Evolutionary conservation across 352 stramenopile species (phyloP).

Genomic region (Plasmopara viticola): DNA sequence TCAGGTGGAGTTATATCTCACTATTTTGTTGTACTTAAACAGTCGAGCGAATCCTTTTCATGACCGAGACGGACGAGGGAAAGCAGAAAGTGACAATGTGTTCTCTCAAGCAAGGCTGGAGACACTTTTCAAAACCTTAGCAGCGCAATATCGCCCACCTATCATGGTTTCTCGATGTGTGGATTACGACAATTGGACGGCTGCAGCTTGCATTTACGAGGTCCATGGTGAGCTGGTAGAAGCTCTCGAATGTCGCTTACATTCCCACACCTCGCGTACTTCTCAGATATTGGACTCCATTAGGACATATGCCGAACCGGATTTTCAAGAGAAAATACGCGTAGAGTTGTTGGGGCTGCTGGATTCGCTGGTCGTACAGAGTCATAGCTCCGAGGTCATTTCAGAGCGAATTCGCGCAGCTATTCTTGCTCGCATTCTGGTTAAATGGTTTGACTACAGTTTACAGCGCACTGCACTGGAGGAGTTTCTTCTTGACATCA

Average conservation of each 20-base stretch:
- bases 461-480: slow-evolving; percentile 54
- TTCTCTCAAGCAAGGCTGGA: slow-evolving; percentile 57
- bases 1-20: slow-evolving; percentile 71
- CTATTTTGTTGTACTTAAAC: slow-evolving; percentile 60
- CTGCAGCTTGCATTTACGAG: slow-evolving; percentile 71
- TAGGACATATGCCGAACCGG: slow-evolving; percentile 12
- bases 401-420: slow-evolving; percentile 42
- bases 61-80: background rate
- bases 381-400: slow-evolving; percentile 26
- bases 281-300: background rate
- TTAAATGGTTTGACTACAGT: slow-evolving; percentile 83
- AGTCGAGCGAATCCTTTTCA: slow-evolving; percentile 4
- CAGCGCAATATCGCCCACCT: slow-evolving; percentile 62
- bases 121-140: slow-evolving; percentile 43
- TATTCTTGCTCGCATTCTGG: slow-evolving; percentile 69
- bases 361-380: slow-evolving; percentile 52
- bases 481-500: slow-evolving; percentile 48
- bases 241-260: slow-evolving; percentile 75
- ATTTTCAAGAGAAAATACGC: slow-evolving; percentile 47
- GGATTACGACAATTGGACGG: slow-evolving; percentile 79
- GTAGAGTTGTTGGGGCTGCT: slow-evolving; percentile 60
- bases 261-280: slow-evolving; percentile 43
- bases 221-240: slow-evolving; percentile 74
- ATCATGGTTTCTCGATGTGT: slow-evolving; percentile 72
- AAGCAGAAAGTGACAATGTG: slow-evolving; percentile 5